Percentiles rank a stretch among this genome's conserved stretches.
These are phyloP conservation scores for Aspergillus glaucus DNA, from an alignment of 2,329 filamentous ascomycete species.

Conservation along the genomic window DNA sequence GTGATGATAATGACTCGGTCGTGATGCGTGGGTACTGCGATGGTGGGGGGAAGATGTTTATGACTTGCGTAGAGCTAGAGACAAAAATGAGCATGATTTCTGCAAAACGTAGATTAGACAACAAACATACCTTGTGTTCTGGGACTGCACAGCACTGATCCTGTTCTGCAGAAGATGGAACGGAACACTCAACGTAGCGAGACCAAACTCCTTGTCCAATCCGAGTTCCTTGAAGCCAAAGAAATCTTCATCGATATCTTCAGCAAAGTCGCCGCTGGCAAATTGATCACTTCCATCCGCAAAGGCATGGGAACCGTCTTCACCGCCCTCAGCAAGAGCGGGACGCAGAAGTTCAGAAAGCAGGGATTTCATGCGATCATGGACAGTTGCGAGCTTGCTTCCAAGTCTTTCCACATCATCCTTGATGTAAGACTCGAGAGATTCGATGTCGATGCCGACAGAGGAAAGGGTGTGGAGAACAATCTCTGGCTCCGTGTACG, in stretches of 20 bases:
- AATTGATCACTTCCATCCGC: slow-evolving; percentile 97
- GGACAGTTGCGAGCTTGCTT: slow-evolving; percentile 71
- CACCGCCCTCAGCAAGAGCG: slow-evolving; percentile 70
- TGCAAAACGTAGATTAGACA: slow-evolving; percentile 1
- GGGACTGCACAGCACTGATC: slow-evolving; percentile 77
- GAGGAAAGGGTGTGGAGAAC: slow-evolving; percentile 79
- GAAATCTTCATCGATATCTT: slow-evolving; percentile 97
- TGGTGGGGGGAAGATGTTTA: slow-evolving; percentile 57
- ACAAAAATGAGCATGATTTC: slow-evolving; percentile 6
- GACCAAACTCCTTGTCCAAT: slow-evolving; percentile 81
- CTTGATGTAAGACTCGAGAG: slow-evolving; percentile 77
- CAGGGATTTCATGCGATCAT: slow-evolving; percentile 91
- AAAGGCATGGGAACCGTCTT: slow-evolving; percentile 84
- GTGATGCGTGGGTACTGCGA: slow-evolving; percentile 71
- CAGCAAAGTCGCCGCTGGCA: slow-evolving; percentile 91
- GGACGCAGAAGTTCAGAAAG: slow-evolving; percentile 89
- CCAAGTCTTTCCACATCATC: slow-evolving; percentile 88
- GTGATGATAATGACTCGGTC: slow-evolving; percentile 65
- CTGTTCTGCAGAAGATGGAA: slow-evolving; percentile 89
- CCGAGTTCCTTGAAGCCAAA: slow-evolving; percentile 96
- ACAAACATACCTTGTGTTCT: slow-evolving; percentile 52
- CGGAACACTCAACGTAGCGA: slow-evolving; percentile 82
- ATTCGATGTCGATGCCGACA: slow-evolving; percentile 74
- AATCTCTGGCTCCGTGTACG: slow-evolving; percentile 78
- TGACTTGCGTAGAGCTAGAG: slow-evolving; percentile 39